These are phyloP conservation scores for Pleurotus pulmonarius DNA, from an alignment of 768 basidiomycete species.

Conservation along the genomic window DNA sequence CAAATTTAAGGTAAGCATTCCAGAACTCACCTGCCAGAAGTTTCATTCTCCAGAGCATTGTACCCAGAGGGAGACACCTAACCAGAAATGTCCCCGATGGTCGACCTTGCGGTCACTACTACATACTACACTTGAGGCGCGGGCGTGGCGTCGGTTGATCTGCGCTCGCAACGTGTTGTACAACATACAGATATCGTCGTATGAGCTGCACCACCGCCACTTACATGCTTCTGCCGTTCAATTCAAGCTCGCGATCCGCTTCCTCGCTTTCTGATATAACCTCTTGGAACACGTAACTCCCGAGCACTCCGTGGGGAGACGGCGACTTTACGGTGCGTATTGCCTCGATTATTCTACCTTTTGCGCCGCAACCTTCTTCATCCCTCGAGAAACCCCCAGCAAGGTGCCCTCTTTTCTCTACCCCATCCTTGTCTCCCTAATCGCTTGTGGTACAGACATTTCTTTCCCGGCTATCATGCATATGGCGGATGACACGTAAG, in stretches of 20 bases:
- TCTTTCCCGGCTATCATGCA: not conserved
- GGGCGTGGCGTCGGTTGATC: too few relatives aligned
- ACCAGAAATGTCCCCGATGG: too few relatives aligned
- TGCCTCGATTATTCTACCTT: slow-evolving; percentile 6
- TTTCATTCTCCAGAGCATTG: too few relatives aligned
- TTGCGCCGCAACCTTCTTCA: not conserved
- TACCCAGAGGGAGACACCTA: too few relatives aligned
- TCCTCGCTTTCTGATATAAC: slow-evolving; percentile 1
- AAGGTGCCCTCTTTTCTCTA: not conserved
- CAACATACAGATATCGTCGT: too few relatives aligned
- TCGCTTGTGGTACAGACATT: not conserved
- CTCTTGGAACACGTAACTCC: not conserved
- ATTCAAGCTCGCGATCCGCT: not conserved
- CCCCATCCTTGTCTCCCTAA: not conserved
- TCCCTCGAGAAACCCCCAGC: slow-evolving; percentile 4
- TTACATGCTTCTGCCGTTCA: slow-evolving; percentile 1
- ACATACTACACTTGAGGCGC: too few relatives aligned
- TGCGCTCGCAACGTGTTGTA: too few relatives aligned
- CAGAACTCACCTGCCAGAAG: too few relatives aligned
- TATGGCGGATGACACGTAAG: slow-evolving; percentile 8
- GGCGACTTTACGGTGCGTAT: not conserved
- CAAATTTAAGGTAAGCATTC: too few relatives aligned
- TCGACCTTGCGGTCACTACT: too few relatives aligned
- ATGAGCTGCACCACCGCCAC: not conserved
- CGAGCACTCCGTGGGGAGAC: slow-evolving; percentile 5